A percentile compares a stretch with the other conserved stretches of the same genome.
Evolutionary conservation across 2,329 filamentous ascomycete genomes (phyloP).

Genomic region (Epichloe bromicola): DNA sequence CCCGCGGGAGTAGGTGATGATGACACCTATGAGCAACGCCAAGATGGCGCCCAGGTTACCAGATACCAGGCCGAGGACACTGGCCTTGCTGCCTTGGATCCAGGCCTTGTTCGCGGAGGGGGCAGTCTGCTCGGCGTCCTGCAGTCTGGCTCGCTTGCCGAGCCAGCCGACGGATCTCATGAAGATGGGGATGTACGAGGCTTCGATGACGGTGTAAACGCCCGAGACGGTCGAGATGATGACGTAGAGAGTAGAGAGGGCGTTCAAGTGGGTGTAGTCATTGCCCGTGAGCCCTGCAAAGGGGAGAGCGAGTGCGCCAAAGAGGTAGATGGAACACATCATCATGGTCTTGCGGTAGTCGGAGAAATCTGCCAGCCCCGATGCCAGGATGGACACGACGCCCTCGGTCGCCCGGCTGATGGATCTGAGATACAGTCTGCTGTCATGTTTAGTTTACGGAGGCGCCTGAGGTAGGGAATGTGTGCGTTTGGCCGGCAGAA

Average conservation of each 20-base stretch:
- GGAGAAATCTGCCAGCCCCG: slow-evolving; percentile 10
- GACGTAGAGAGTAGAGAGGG: slow-evolving; percentile 8
- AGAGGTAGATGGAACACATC: slow-evolving; percentile 12
- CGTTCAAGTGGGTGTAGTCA: slow-evolving; percentile 9
- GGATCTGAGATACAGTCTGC: slow-evolving; percentile 9
- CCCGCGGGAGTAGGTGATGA: slow-evolving; percentile 10
- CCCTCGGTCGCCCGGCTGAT: slow-evolving; percentile 10
- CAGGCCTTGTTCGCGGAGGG: slow-evolving; percentile 3
- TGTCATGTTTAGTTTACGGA: neutral
- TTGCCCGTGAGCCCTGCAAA: slow-evolving; percentile 9
- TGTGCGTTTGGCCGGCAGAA: too few relatives aligned
- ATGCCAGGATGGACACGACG: slow-evolving; percentile 8
- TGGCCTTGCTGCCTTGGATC: slow-evolving; percentile 9
- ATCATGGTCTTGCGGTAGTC: slow-evolving; percentile 12
- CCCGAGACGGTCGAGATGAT: slow-evolving; percentile 8
- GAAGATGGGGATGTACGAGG: slow-evolving; percentile 11
- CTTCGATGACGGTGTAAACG: slow-evolving; percentile 10
- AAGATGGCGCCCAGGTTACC: slow-evolving; percentile 10
- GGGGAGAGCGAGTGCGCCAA: slow-evolving; percentile 9
- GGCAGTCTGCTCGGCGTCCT: neutral
- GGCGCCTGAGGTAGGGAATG: neutral
- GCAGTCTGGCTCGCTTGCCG: neutral
- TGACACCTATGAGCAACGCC: slow-evolving; percentile 10
- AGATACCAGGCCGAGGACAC: slow-evolving; percentile 8
- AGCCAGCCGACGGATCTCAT: slow-evolving; percentile 10